Base-by-base conservation (phyloP, 1,284 basidiomycete genomes). In the Hypsizygus ulmarius region DNA sequence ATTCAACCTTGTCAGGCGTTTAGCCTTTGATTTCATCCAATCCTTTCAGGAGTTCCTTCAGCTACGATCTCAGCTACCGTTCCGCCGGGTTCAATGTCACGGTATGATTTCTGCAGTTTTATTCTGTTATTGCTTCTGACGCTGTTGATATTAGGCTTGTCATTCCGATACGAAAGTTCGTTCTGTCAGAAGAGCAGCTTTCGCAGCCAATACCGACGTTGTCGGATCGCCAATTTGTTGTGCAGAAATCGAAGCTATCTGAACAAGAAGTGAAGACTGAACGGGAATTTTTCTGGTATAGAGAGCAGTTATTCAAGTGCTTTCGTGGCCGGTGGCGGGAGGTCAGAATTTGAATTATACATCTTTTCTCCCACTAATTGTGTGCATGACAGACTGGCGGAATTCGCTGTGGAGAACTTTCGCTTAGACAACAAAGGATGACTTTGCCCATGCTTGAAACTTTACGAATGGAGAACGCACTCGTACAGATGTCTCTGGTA, bases 261-360 rank as follows among this genome's bases (percentile, higher is more conserved):
- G 64, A 70, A 3, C 68, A 68, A 35, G 85, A 92, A 58, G 77
- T 85, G 52, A 73, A 70, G 32, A 62, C 72, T 7, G 84, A 89
- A 57, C 75, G 84, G 29, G 86, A 91, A 59, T 64, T 94, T 11
- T 98, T 98, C 70, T 98, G 95, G 96, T 95, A 94, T 62, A 78
- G 94, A 25, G 90, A 98, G 63, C 82, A 86, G 53, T 69, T 98
- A 9, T 79, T 97, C 58, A 78, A 79, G 35, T 69, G 72, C 36
- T 64, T 97, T 5, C 71, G 68, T 14, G 87, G 86, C 7, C 73
- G 71, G 10, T 98, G 95, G 95, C 80, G 77, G 59, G 93, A 97
- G 78, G 91, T 90, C 51, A 53, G 75, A 52, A 34, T 27, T 47
- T 43, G 11, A 19, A 25, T 12, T 14, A 7, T 30, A 9, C 19